A percentile compares a stretch with the other conserved stretches of the same genome.
phyloP scores from a whole-genome alignment of 2,329 filamentous ascomycete species.

The Botrytis deweyae region DNA sequence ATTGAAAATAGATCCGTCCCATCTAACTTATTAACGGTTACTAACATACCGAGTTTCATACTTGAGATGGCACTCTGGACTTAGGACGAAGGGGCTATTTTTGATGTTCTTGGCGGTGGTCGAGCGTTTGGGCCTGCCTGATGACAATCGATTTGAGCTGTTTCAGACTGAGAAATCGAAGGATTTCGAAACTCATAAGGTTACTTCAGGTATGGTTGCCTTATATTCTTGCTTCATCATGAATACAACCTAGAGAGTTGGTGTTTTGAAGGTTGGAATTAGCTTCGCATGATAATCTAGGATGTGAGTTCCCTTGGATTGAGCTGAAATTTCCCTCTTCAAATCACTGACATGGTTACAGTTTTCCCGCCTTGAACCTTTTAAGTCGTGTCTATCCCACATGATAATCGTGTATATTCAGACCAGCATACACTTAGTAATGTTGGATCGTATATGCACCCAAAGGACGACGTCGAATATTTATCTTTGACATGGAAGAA shows the following conservation, averaged over 20 bases:
- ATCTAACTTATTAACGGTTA: neutral
- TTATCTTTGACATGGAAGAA: neutral
- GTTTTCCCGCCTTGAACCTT: neutral
- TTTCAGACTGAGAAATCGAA: slow-evolving; percentile 11
- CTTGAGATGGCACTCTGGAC: slow-evolving; percentile 6
- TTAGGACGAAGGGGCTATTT: slow-evolving; percentile 7
- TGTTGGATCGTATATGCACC: neutral
- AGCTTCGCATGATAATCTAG: neutral
- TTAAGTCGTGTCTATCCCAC: too few species aligned
- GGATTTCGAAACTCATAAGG: slow-evolving; percentile 7
- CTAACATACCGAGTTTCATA: slow-evolving; percentile 16
- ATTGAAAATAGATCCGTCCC: neutral
- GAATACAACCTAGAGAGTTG: neutral
- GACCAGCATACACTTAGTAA: neutral
- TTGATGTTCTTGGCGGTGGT: neutral
- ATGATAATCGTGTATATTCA: neutral
- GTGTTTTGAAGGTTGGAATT: neutral
- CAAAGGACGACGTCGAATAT: neutral
- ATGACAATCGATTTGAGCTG: neutral
- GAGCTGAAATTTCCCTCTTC: neutral
- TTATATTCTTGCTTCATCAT: neutral
- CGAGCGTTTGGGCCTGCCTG: neutral
- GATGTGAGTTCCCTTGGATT: neutral
- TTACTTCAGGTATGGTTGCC: neutral
- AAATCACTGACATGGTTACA: neutral